Base-by-base conservation (phyloP, 129 eudicot species). In the Solidago caesia region DNA sequence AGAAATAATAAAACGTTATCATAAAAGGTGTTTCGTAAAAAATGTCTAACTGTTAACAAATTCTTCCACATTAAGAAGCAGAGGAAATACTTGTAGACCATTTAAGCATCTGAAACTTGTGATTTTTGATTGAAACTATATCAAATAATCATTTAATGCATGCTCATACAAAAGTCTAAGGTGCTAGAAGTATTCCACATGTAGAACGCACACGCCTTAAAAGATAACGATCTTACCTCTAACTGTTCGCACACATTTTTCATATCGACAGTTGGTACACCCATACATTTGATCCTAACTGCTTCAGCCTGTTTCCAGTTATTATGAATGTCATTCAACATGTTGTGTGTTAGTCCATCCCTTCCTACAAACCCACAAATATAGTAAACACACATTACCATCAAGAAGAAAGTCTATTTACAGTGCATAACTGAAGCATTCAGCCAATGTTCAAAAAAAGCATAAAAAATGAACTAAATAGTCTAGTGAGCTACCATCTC, bases 271-370 rank as follows among this genome's bases (percentile, higher is more conserved):
- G 98, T 94, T 13, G 98, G 97, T 33, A 94, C 93, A 39, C 97
- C 98, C 98, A 94, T 85, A 72, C 98, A 94, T 83, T 90, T 94
- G 13, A 94, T 90, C 84, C 97, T 88, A 66, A 90, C 93, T 25
- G 92, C 96, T 79, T 94, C 97, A 60, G 83, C 81, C 6, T 85
- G 87, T 77, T 94, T 90, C 98, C 98, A 94, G 79, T 85, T 76
- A 80, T 94, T 88, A 82, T 93, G 97, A 80, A 94, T 88, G 86
- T 86, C 93, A 82, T 85, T 88, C 88, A 94, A 61, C 93, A 90
- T 94, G 82, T 94, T 94, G 83, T 94, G 98, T 29, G 97, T 90
- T 79, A 94, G 81, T 44, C 98, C 98, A 83, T 90, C 97, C 75
- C 98, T 88, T 69, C 98, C 98, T 94, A 66, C 53, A 81, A 68